Conservation (phyloP, 345 rosid species). For the Combretum micranthum region DNA sequence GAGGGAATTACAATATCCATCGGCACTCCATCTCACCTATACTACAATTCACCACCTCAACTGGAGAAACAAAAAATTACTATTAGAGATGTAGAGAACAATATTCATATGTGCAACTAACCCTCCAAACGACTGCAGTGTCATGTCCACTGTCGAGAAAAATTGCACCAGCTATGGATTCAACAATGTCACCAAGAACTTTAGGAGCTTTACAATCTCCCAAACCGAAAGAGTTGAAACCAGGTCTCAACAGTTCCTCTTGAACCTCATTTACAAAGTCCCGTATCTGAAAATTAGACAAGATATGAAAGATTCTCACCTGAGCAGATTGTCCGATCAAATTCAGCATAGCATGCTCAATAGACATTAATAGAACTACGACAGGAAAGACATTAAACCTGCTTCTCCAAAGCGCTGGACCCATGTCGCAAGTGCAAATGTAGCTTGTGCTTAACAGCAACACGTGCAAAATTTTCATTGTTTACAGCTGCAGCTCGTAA, state of each 20-base stretch:
- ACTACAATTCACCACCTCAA: too few species aligned
- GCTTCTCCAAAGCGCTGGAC: constrained; percentile 94
- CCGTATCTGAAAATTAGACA: constrained; percentile 49
- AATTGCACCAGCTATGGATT: constrained; percentile 95
- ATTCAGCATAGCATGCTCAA: too few species aligned
- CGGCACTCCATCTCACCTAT: too few species aligned
- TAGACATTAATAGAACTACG: background rate
- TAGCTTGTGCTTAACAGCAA: constrained; percentile 90
- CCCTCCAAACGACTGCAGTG: constrained; percentile 89
- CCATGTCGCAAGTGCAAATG: constrained; percentile 91
- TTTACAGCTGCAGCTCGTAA: constrained; percentile 98
- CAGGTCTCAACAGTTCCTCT: constrained; percentile 73
- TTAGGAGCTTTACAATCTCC: constrained; percentile 99
- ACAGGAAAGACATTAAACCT: constrained; percentile 42
- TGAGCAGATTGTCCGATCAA: too few species aligned
- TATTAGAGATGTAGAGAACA: background rate
- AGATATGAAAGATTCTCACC: background rate
- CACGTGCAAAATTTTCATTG: constrained; percentile 96
- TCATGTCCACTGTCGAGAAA: constrained; percentile 81
- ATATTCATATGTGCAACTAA: constrained; percentile 18
- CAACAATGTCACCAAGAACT: constrained; percentile 95
- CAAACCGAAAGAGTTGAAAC: constrained; percentile 91
- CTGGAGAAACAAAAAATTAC: too few species aligned
- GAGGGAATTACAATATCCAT: background rate
- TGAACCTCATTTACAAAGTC: constrained; percentile 90